Percentiles rank a stretch among this genome's conserved stretches.
Conservation (phyloP, 1,284 basidiomycete genomes). For the Cryptococcus depauperatus region DNA sequence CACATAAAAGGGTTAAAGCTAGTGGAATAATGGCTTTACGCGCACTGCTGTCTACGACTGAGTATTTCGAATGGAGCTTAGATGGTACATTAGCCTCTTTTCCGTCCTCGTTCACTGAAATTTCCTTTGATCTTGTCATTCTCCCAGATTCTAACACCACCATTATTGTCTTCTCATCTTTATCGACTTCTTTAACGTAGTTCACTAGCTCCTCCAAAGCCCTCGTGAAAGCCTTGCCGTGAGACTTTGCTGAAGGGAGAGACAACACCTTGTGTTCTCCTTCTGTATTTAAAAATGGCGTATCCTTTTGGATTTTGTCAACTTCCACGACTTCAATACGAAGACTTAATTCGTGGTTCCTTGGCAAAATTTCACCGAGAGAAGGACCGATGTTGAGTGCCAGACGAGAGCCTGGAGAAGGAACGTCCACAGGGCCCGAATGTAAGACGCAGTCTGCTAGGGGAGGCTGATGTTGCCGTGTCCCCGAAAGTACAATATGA, state of each 20-base stretch:
- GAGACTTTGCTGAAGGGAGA: conserved; percentile 20
- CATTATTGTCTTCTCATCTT: neutral
- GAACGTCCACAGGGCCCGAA: conserved; percentile 13
- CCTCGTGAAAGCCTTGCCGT: conserved; percentile 17
- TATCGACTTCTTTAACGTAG: conserved; percentile 4
- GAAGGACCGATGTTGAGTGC: conserved; percentile 24
- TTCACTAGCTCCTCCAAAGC: conserved; percentile 14
- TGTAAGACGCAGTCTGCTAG: too few species aligned
- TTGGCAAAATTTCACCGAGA: neutral
- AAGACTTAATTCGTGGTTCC: neutral
- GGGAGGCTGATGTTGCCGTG: too few species aligned
- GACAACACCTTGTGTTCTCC: conserved; percentile 6
- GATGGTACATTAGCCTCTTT: neutral
- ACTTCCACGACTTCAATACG: conserved; percentile 22
- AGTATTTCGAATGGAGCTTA: too few species aligned
- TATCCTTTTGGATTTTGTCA: conserved; percentile 19
- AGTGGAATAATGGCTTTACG: conserved; percentile 28
- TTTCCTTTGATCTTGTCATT: neutral
- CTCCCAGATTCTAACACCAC: conserved; percentile 17
- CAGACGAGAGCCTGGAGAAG: conserved; percentile 9
- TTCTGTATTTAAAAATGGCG: conserved; percentile 2
- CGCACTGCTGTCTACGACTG: conserved; percentile 5
- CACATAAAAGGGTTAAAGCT: conserved; percentile 20
- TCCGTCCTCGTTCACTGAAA: neutral
- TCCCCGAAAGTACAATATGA: conserved; percentile 15